phyloP scores from a whole-genome alignment of 495 filamentous ascomycete genomes.

The Durotheca rogersii region DNA sequence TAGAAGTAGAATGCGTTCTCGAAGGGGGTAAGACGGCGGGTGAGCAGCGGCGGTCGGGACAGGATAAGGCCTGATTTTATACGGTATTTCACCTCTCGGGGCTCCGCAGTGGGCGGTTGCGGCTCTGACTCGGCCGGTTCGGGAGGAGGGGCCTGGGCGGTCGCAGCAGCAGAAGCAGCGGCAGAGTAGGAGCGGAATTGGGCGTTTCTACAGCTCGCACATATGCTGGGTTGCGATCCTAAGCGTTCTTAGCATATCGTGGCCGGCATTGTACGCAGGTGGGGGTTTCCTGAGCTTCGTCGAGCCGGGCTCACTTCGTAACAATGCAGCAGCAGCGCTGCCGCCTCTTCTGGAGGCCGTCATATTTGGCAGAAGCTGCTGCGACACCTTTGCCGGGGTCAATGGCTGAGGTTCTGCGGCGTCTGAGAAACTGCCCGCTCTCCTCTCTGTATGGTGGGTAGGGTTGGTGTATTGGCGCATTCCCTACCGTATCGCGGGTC shows the following conservation, averaged over 20 bases:
- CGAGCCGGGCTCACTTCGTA: constrained; percentile 40
- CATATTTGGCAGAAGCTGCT: constrained; percentile 40
- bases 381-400: constrained; percentile 14
- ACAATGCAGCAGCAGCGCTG: constrained; percentile 41
- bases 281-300: constrained; percentile 1
- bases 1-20: constrained; percentile 94
- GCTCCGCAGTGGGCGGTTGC: constrained; percentile 31
- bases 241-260: constrained; percentile 13
- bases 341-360: constrained; percentile 53
- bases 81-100: constrained; percentile 49
- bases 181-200: constrained; percentile 36
- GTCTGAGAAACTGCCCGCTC: constrained; percentile 6
- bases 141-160: constrained; percentile 30
- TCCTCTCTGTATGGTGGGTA: too few relatives aligned
- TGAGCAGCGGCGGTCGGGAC: constrained; percentile 83
- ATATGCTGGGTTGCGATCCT: constrained; percentile 36
- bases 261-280: too few relatives aligned
- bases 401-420: constrained; percentile 24
- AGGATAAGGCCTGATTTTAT: constrained; percentile 82
- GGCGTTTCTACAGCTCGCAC: constrained; percentile 32
- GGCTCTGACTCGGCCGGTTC: constrained; percentile 29
- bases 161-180: constrained; percentile 16
- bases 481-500: too few relatives aligned
- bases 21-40: constrained; percentile 78
- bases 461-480: too few relatives aligned